A percentile compares a stretch with the other conserved stretches of the same genome.
Evolutionary conservation across 2,329 filamentous ascomycete genomes (phyloP).

Genomic region (Aspergillus versicolor): DNA sequence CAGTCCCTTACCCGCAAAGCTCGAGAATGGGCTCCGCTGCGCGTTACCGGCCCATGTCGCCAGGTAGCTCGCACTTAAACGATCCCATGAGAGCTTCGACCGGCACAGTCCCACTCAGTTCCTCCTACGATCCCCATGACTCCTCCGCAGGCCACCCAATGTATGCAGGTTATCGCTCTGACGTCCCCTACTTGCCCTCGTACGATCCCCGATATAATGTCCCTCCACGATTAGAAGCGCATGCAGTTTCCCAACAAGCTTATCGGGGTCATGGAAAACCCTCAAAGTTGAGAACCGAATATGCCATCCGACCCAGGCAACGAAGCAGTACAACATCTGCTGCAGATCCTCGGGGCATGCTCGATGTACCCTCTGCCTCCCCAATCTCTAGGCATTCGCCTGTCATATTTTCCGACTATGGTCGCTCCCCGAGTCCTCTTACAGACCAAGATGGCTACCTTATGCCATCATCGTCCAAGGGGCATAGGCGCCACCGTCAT

Average conservation of each 20-base stretch:
- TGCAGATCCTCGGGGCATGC: conserved; percentile 27
- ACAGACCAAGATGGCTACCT: conserved; percentile 35
- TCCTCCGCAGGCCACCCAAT: conserved; percentile 27
- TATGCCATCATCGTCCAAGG: conserved; percentile 31
- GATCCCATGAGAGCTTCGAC: conserved; percentile 44
- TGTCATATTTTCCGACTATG: conserved; percentile 28
- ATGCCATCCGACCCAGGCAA: conserved; percentile 36
- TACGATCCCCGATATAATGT: conserved; percentile 28
- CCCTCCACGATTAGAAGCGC: conserved; percentile 32
- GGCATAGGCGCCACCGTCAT: conserved; percentile 30
- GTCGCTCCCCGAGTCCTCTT: conserved; percentile 34
- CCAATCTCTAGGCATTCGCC: conserved; percentile 24
- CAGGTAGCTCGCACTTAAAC: conserved; percentile 30
- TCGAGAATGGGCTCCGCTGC: conserved; percentile 30
- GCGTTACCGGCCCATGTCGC: conserved; percentile 36
- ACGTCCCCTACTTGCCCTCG: conserved; percentile 27
- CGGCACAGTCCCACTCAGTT: conserved; percentile 36
- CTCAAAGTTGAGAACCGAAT: conserved; percentile 37
- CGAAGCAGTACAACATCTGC: conserved; percentile 36
- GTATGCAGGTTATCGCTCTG: conserved; percentile 34
- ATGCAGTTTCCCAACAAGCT: conserved; percentile 32
- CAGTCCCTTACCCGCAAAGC: conserved; percentile 9
- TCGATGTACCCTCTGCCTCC: conserved; percentile 27
- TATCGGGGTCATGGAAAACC: conserved; percentile 32
- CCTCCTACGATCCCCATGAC: conserved; percentile 36